Base-by-base conservation (phyloP, 2,329 filamentous ascomycete genomes). In the Scopulariopsis brevicaulis region DNA sequence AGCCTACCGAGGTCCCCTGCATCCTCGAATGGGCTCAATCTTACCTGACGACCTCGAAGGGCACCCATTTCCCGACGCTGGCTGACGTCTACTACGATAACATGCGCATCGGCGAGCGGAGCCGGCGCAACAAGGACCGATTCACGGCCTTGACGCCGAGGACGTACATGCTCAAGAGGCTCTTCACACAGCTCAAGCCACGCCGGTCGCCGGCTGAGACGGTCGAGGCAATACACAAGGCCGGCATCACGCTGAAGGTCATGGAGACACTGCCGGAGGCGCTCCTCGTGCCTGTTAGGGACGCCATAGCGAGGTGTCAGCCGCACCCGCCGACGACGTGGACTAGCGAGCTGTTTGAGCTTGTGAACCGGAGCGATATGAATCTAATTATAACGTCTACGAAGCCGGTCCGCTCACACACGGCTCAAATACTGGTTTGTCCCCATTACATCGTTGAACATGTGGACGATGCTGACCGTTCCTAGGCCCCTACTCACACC, bases 231-330 rank as follows among this genome's bases (percentile, higher is more conserved):
- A 85, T 96, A 73, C 78, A 86, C 59, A 75, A 82, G 51, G 85
- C 85, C 60, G 85, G 86, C 0, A 82, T 96, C 53, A 84, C 80
- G 7, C 71, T 73, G 11, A 75, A 80, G 25, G 74, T 92, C 54
- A 78, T 97, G 18, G 89, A 96, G 62, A 91, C 89, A 0, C 75
- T 97, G 1, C 93, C 94, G 1, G 90, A 96, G 69, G 85, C 89
- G 28, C 78, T 96, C n/a, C 80, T 89, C 57, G 82, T 86, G 2
- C 87, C 89, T 0, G 76, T 97, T 15, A 86, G 87, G 67, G 92
- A 97, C 71, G 85, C 87, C 5, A 90, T 97, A 48, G 82, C 86
- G n/a, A 80, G 84, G 62, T 96, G 90, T 63, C 92, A 96, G 68
- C 81, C 84, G n/a, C 82, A 84, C 60, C 93, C 93, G 20, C 89